Base-by-base conservation (phyloP, 352 stramenopile species). In the Blastocystis sp. region DNA sequence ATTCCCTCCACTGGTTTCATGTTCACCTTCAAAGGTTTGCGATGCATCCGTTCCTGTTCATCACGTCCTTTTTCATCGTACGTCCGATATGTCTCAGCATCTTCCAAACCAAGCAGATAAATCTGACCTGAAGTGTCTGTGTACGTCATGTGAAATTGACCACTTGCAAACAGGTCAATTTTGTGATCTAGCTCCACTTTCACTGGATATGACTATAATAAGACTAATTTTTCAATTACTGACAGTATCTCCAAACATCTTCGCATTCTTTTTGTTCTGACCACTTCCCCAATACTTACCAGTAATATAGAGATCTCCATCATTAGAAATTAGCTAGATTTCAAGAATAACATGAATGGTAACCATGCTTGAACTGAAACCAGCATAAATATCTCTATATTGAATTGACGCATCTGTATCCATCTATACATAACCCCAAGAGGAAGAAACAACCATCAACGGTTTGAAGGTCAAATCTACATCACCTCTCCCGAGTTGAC, bases 101-200 rank as follows among this genome's bases (percentile, higher is more conserved):
- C 78, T 30, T 89, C 78, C 6, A 89, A 42, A 51, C 78, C 78
- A 17, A 89, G 51, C 22, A 68, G 78, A 30, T 79, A 89, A 19
- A 89, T 59, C 40, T 78, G 17, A n/a, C 78, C 78, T 1, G 48
- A 27, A 4, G 56, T 64, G 44, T 89, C 78, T 24, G 42, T 58
- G 19, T 78, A 89, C 13, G 78, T 79, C 60, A 89, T 76, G 42
- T 89, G 78, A 15, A 89, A 89, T n/a, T 89, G 78, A 24, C 78
- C 78, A 53, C 60, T 79, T 37, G 60, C 78, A 53, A 89, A 84
- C 44, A 84, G 53, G 6, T 66, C 51, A n/a, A 84, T 84, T 19
- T 66, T 33, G 73, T 68, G 73, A 66, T 66, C 48, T 7, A 84
- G 73, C 22, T 54, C 53, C 11, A 84, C 51, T 19, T 56, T 54